Conservation (phyloP, 805 yeast species). For the Candida takata region DNA sequence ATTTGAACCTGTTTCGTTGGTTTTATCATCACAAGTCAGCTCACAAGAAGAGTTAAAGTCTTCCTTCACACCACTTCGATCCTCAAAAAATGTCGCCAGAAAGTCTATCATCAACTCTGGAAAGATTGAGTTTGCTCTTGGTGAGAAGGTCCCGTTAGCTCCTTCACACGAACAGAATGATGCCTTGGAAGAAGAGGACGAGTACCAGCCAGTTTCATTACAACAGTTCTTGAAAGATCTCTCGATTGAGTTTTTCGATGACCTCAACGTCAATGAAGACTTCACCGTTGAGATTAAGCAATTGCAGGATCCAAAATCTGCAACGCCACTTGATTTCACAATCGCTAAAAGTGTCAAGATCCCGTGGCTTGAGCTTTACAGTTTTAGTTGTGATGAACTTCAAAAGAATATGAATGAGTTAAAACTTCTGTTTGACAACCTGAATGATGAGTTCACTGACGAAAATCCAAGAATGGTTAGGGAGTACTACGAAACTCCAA, state of each 20-base stretch:
- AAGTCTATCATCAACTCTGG: conserved; percentile 12
- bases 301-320: neutral
- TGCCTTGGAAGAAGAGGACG: conserved; percentile 2
- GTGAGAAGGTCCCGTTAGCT: conserved; percentile 17
- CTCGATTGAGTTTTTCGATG: conserved; percentile 24
- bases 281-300: conserved; percentile 14
- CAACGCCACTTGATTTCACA: conserved; percentile 13
- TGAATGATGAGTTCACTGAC: conserved; percentile 20
- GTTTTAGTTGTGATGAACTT: conserved; percentile 23
- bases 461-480: conserved; percentile 23
- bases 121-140: conserved; percentile 12
- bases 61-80: conserved; percentile 22
- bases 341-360: conserved; percentile 18
- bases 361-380: conserved; percentile 23
- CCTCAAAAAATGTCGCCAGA: conserved; percentile 8
- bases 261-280: conserved; percentile 20
- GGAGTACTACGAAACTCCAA: conserved; percentile 18
- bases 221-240: conserved; percentile 20
- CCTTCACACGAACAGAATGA: conserved; percentile 18
- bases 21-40: conserved; percentile 4
- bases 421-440: conserved; percentile 17
- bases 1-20: conserved; percentile 1
- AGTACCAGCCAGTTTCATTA: conserved; percentile 20
- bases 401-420: conserved; percentile 22
- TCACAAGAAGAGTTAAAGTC: conserved; percentile 14